A percentile compares a stretch with the other conserved stretches of the same genome.
Conservation (phyloP, 2,329 filamentous ascomycete genomes). For the Triangularia verruculosa region DNA sequence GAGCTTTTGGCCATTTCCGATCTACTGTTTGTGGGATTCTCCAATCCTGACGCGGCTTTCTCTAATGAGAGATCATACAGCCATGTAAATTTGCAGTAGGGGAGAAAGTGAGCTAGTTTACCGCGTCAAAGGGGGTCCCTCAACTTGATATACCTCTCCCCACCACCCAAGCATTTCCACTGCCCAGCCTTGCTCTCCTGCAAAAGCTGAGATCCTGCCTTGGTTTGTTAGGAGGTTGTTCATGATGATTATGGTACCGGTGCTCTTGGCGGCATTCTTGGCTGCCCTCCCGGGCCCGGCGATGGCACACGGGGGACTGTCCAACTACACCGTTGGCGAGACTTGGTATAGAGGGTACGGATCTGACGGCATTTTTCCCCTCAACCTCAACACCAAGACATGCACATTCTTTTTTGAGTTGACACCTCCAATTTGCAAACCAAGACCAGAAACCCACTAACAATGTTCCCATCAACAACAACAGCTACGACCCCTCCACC, state of each 20-base stretch:
- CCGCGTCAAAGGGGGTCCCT: background rate
- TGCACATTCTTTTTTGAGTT: background rate
- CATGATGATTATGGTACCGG: slow-evolving; percentile 12
- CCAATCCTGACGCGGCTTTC: background rate
- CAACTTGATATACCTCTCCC: background rate
- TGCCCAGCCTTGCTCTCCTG: background rate
- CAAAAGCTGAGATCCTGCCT: background rate
- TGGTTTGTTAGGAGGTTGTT: slow-evolving; percentile 2
- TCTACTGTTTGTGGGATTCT: background rate
- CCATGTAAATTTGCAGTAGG: background rate
- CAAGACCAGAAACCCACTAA: background rate
- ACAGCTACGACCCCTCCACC: slow-evolving; percentile 36
- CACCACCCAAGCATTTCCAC: background rate
- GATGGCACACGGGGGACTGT: slow-evolving; percentile 37
- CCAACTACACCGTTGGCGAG: slow-evolving; percentile 41
- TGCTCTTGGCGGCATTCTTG: slow-evolving; percentile 26
- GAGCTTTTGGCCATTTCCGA: background rate
- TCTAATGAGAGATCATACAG: background rate
- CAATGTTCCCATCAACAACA: background rate
- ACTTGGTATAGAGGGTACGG: slow-evolving; percentile 40
- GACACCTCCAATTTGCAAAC: background rate
- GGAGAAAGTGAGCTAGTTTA: background rate
- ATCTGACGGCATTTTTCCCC: background rate
- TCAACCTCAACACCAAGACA: background rate
- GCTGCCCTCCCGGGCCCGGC: slow-evolving; percentile 20